Conservation (phyloP, 1,284 basidiomycete species). For the Rhodotorula sp. region DNA sequence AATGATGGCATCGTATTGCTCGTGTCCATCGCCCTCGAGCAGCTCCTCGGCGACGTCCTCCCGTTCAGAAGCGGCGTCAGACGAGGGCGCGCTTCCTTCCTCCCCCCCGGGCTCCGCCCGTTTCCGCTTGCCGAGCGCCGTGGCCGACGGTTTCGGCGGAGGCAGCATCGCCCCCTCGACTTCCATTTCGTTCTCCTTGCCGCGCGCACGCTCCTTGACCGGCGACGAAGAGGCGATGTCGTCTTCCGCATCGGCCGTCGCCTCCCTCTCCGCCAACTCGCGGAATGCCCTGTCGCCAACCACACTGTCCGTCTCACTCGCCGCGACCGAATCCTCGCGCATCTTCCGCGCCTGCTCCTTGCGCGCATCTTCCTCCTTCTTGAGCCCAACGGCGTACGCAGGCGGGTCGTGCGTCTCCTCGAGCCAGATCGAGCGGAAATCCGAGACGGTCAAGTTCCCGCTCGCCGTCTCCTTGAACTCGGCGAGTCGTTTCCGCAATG, state of each 20-base stretch:
- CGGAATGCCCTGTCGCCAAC: constrained; percentile 25
- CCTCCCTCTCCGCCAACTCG: constrained; percentile 29
- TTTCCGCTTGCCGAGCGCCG: constrained; percentile 35
- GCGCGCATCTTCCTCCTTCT: constrained; percentile 63
- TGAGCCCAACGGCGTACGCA: constrained; percentile 72
- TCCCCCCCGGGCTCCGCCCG: constrained; percentile 13
- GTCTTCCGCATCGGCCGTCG: constrained; percentile 7
- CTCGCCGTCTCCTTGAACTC: constrained; percentile 91
- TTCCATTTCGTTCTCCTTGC: constrained; percentile 2
- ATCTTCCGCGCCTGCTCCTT: constrained; percentile 35
- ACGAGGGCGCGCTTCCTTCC: background rate
- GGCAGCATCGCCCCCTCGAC: constrained; percentile 21
- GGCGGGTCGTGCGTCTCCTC: constrained; percentile 90
- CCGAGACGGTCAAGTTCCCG: constrained; percentile 78
- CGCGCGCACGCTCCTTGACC: background rate
- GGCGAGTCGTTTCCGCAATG: constrained; percentile 87
- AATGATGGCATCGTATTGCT: constrained; percentile 39
- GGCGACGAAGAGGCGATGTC: no score
- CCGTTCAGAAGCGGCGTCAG: constrained; percentile 10
- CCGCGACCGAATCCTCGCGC: constrained; percentile 22
- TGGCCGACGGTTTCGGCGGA: constrained; percentile 21
- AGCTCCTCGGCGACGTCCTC: constrained; percentile 30
- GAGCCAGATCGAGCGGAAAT: constrained; percentile 88
- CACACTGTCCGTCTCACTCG: constrained; percentile 33
- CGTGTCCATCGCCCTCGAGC: constrained; percentile 30